Conservation (phyloP, 2,329 filamentous ascomycete species). For the Bipolaris sorokiniana region DNA sequence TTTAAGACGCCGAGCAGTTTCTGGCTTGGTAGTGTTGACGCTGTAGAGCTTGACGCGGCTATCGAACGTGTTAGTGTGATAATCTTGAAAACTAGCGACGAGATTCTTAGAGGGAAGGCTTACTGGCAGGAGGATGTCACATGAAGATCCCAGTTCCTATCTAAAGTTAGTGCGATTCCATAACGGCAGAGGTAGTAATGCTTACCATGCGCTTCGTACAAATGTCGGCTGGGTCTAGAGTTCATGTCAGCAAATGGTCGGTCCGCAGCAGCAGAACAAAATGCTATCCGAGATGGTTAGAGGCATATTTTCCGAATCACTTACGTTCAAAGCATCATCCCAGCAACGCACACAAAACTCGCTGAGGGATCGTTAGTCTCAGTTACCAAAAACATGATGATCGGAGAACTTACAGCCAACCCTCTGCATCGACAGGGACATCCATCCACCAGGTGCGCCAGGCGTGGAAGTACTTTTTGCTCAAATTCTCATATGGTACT, state of each 20-base stretch:
- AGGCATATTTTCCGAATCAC: slow-evolving; percentile 2
- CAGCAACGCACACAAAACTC: slow-evolving; percentile 54
- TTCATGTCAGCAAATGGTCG: slow-evolving; percentile 13
- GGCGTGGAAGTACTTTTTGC: slow-evolving; percentile 65
- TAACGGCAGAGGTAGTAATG: slow-evolving; percentile 6
- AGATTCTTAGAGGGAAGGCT: not conserved
- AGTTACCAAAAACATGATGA: not conserved
- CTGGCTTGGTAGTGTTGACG: slow-evolving; percentile 60
- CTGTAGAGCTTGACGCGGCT: slow-evolving; percentile 60
- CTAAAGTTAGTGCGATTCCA: slow-evolving; percentile 16
- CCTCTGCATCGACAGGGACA: slow-evolving; percentile 62
- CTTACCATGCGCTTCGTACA: slow-evolving; percentile 53
- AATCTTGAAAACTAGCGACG: no score
- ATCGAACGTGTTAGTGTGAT: not conserved
- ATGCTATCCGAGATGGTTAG: not conserved
- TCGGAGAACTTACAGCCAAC: slow-evolving; percentile 46
- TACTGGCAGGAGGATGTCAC: slow-evolving; percentile 67
- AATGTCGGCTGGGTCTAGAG: slow-evolving; percentile 51
- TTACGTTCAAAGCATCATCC: slow-evolving; percentile 54
- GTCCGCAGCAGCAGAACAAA: not conserved
- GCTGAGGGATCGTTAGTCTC: slow-evolving; percentile 10
- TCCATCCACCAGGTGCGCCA: slow-evolving; percentile 71
- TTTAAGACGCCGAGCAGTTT: slow-evolving; percentile 58
- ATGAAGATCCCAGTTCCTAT: slow-evolving; percentile 71
- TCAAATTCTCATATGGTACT: slow-evolving; percentile 65